Conservation (phyloP, 140 eudicot genomes). For the Ambrosia hybrid region DNA sequence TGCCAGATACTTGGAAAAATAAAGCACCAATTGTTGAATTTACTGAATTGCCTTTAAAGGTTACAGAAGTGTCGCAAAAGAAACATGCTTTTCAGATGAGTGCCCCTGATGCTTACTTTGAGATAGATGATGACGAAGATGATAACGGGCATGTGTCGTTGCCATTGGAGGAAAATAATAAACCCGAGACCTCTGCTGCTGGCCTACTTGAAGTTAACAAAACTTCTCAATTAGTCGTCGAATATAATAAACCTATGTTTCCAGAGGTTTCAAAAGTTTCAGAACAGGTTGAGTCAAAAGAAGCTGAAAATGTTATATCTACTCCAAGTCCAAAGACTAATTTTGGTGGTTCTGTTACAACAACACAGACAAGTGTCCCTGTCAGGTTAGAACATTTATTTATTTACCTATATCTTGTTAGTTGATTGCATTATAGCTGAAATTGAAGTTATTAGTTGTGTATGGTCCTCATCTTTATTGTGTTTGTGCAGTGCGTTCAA, state of each 20-base stretch:
- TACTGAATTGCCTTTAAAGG: conserved; percentile 10
- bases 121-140: too few relatives aligned
- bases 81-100: too few relatives aligned
- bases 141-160: too few relatives aligned
- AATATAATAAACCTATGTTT: conserved; percentile 26
- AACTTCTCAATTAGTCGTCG: conserved; percentile 21
- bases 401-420: not conserved
- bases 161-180: too few relatives aligned
- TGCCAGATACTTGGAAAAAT: conserved; percentile 31
- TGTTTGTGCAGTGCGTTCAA: conserved; percentile 41
- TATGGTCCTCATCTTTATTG: conserved; percentile 1
- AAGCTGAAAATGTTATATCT: conserved; percentile 10
- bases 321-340: not conserved
- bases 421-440: not conserved
- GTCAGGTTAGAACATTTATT: conserved; percentile 39
- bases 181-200: conserved; percentile 11
- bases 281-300: conserved; percentile 24
- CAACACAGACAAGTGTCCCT: conserved; percentile 27
- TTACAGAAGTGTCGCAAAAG: too few relatives aligned
- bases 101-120: too few relatives aligned
- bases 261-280: conserved; percentile 25
- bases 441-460: conserved; percentile 11
- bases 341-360: conserved; percentile 17
- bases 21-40: conserved; percentile 14
- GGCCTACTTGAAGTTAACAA: conserved; percentile 15